Percentiles rank a stretch among this genome's conserved stretches.
Conservation (phyloP, 441 rosid species). For the Mallotus repandus region DNA sequence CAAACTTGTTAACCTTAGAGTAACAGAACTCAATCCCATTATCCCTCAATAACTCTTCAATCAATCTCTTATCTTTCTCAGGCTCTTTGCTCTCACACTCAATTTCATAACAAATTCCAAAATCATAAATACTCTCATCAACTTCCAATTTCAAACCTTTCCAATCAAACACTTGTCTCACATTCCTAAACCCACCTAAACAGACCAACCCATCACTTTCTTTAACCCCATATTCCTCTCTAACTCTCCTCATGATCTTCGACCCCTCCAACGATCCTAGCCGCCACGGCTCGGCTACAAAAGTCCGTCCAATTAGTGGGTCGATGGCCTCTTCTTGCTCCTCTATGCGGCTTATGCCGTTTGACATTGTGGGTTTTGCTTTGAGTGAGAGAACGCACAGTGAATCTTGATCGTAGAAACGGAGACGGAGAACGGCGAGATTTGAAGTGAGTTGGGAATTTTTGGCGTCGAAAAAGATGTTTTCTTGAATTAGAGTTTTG, state of each 20-base stretch:
- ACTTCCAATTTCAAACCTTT: conserved; percentile 66
- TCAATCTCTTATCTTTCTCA: conserved; percentile 53
- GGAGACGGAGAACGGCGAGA: conserved; percentile 55
- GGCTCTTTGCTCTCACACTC: conserved; percentile 85
- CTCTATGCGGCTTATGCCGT: conserved; percentile 75
- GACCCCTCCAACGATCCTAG: conserved; percentile 35
- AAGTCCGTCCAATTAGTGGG: conserved; percentile 31
- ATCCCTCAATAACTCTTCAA: conserved; percentile 55
- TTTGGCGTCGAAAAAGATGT: conserved; percentile 57
- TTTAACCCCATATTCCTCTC: conserved; percentile 56
- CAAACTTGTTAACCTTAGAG: conserved; percentile 54
- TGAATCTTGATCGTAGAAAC: conserved; percentile 55
- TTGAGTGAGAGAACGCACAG: conserved; percentile 54
- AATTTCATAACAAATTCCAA: conserved; percentile 68
- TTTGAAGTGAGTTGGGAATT: conserved; percentile 40
- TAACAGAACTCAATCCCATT: conserved; percentile 53
- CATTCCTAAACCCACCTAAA: conserved; percentile 81
- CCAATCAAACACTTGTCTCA: conserved; percentile 68
- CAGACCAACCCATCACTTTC: conserved; percentile 47
- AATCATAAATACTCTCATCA: conserved; percentile 71
- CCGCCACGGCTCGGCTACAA: conserved; percentile 46
- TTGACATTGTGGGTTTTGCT: conserved; percentile 39
- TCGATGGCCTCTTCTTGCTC: conserved; percentile 80
- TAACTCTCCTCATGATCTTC: conserved; percentile 53
- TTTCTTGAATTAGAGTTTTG: conserved; percentile 53